A percentile compares a stretch with the other conserved stretches of the same genome.
These are phyloP conservation scores for Aegilops longissima DNA, from an alignment of 176 grass and related monocot genomes.

Conservation along the genomic window DNA sequence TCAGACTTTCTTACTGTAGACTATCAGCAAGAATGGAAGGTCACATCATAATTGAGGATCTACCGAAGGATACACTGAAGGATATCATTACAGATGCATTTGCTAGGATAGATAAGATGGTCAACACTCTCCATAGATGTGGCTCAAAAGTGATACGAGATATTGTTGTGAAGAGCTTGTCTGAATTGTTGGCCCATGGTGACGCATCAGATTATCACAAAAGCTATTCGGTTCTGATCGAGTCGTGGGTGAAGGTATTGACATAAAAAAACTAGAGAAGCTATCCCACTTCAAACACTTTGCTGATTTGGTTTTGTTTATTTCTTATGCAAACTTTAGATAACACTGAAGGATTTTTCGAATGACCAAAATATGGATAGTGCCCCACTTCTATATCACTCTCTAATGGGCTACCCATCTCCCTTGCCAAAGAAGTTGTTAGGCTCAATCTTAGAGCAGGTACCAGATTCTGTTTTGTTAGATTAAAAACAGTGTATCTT, in stretches of 20 bases:
- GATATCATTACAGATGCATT: slow-evolving; percentile 64
- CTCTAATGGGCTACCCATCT: slow-evolving; percentile 29
- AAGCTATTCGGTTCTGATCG: slow-evolving; percentile 56
- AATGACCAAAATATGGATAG: slow-evolving; percentile 28
- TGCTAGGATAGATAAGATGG: slow-evolving; percentile 48
- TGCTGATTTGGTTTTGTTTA: slow-evolving; percentile 23
- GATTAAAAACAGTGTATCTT: slow-evolving; percentile 8
- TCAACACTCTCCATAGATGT: slow-evolving; percentile 56
- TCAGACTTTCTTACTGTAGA: slow-evolving; percentile 28
- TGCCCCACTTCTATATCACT: slow-evolving; percentile 60
- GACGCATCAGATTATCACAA: slow-evolving; percentile 31
- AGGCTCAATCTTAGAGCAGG: slow-evolving; percentile 85
- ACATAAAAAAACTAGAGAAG: neutral
- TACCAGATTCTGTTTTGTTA: slow-evolving; percentile 35
- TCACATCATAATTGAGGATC: neutral
- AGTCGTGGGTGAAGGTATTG: slow-evolving; percentile 84
- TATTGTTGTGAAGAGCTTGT: slow-evolving; percentile 60
- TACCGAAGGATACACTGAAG: slow-evolving; percentile 28
- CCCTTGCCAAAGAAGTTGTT: slow-evolving; percentile 50
- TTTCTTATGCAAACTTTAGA: slow-evolving; percentile 42
- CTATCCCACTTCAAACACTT: neutral
- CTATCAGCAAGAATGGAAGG: slow-evolving; percentile 28
- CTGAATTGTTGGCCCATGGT: slow-evolving; percentile 42
- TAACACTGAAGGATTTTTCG: slow-evolving; percentile 48
- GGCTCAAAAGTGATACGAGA: slow-evolving; percentile 33